phyloP scores from a whole-genome alignment of 768 basidiomycete genomes.

The Hypholoma sublateritium region DNA sequence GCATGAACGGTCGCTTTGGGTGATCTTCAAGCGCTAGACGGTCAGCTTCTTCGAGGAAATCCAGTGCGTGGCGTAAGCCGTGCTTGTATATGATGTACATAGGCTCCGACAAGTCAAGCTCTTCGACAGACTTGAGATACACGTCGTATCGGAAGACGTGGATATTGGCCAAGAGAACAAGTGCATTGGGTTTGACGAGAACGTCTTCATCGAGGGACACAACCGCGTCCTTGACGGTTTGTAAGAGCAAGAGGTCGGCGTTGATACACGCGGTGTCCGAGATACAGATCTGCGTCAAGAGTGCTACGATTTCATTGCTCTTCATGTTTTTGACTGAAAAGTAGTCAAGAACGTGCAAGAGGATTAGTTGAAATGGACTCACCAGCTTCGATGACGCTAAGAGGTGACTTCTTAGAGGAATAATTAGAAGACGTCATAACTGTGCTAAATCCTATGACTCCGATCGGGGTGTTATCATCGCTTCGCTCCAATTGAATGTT shows the following conservation, averaged over 20 bases:
- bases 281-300: conserved; percentile 3
- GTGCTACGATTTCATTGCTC: background rate
- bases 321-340: background rate
- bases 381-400: background rate
- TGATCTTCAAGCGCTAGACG: background rate
- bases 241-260: conserved; percentile 2
- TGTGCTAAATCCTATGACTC: background rate
- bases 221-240: background rate
- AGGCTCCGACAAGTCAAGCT: background rate
- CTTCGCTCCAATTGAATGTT: background rate
- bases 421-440: background rate
- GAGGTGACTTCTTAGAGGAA: background rate
- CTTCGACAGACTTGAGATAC: conserved; percentile 1
- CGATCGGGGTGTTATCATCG: background rate
- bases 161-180: conserved; percentile 9
- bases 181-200: background rate
- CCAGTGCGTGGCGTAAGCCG: background rate
- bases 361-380: background rate
- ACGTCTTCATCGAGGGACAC: background rate
- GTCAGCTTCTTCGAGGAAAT: conserved; percentile 1
- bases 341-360: background rate
- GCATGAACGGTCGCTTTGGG: conserved; percentile 8
- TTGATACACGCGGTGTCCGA: conserved; percentile 5
- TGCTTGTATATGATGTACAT: conserved; percentile 7
- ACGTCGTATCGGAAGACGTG: conserved; percentile 7